phyloP scores from a whole-genome alignment of 139 green algal species.

The Chlamydomonas sphaeroides region DNA sequence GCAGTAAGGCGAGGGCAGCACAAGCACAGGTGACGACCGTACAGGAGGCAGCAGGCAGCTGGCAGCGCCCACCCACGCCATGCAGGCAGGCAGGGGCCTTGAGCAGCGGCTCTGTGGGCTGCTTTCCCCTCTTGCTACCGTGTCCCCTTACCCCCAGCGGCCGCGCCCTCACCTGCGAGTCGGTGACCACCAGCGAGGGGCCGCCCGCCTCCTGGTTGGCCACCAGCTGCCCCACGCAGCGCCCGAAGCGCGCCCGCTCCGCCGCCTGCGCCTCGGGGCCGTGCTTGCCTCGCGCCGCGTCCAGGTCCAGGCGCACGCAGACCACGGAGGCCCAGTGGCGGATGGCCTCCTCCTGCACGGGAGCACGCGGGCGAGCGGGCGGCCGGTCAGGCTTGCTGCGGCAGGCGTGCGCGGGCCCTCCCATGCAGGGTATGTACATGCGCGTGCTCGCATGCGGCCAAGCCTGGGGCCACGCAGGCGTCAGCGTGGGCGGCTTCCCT shows the following conservation, averaged over 20 bases:
- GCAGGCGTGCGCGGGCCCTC: too few species aligned
- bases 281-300: conserved; percentile 51
- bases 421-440: too few species aligned
- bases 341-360: conserved; percentile 73
- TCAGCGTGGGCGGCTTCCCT: too few species aligned
- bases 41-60: too few species aligned
- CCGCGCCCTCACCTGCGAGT: conserved; percentile 53
- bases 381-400: neutral
- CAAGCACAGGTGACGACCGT: too few species aligned
- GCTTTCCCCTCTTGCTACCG: too few species aligned
- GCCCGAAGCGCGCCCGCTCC: conserved; percentile 65
- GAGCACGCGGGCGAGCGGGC: conserved; percentile 35
- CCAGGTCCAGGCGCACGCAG: conserved; percentile 70
- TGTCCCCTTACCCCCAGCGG: too few species aligned
- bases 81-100: too few species aligned
- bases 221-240: conserved; percentile 53
- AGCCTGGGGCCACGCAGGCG: too few species aligned
- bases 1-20: neutral
- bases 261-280: conserved; percentile 40
- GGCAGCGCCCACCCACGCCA: too few species aligned
- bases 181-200: conserved; percentile 67
- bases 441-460: too few species aligned
- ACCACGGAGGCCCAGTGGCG: conserved; percentile 64
- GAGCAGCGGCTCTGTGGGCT: too few species aligned
- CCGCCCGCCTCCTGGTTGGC: conserved; percentile 46